Base-by-base conservation (phyloP, 2,329 filamentous ascomycete species). In the Fusarium sp. region DNA sequence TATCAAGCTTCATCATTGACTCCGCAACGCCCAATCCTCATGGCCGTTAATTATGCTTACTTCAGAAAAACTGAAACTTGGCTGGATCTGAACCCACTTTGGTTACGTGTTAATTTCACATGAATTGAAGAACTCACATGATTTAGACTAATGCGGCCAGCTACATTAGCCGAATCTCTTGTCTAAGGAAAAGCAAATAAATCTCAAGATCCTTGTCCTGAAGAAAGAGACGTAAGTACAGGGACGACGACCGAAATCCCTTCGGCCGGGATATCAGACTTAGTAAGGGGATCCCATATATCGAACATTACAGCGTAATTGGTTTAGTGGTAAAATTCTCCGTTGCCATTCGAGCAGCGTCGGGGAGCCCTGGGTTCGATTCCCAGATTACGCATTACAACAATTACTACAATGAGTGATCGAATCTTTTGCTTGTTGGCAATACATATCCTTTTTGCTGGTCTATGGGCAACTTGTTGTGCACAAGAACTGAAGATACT, bases 291-390 rank as follows among this genome's bases (percentile, higher is more conserved):
- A 9, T 1, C 4, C 2, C 7, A 10, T 4, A 21, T 11, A 59
- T 31, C 33, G n/a, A 44, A 10, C 1, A 27, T 8, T 19, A 48
- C 15, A 58, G 66, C 42, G 61, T 63, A 42, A 60, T 67, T 55
- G 57, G 46, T 60, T 68, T 61, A 59, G 68, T 67, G 62, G 60
- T 58, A 70, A 69, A 69, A 51, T 56, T 61, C 56, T 59, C 56
- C 39, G 44, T 56, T 72, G 55, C 46, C 66, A 51, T 69, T 38
- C 57, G 52, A 51, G 56, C 44, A 70, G 18, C 64, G 63, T 67
- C 66, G 64, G 59, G 64, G 64, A 70, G 60, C 64, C 67, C 60
- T 21, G 66, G 66, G 59, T 70, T 70, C 67, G 67, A 70, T 69
- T 70, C 67, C 67, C 65, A n/a, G 65, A 70, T 70, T 60, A 70